Percentiles rank a stretch among this genome's conserved stretches.
These are phyloP conservation scores for Lachnellula occidentalis DNA, from an alignment of 2,329 filamentous ascomycete species.

Conservation along the genomic window DNA sequence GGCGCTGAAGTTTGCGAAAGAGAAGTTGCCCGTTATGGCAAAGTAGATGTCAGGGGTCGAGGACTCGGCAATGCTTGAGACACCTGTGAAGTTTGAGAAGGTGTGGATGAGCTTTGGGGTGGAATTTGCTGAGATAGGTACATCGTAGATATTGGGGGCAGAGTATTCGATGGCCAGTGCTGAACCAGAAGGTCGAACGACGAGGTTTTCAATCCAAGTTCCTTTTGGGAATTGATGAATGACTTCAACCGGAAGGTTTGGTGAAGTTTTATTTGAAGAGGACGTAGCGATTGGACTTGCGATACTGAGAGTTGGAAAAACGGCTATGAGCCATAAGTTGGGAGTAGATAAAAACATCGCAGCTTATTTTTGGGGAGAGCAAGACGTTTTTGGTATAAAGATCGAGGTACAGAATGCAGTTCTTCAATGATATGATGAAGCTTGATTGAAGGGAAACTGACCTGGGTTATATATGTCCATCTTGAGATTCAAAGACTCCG, in stretches of 20 bases:
- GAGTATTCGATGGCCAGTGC: slow-evolving; percentile 29
- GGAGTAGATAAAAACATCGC: too few relatives aligned
- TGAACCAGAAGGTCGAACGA: slow-evolving; percentile 30
- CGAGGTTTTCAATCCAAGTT: slow-evolving; percentile 33
- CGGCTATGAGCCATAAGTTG: too few relatives aligned
- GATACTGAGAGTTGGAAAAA: too few relatives aligned
- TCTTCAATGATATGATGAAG: too few relatives aligned
- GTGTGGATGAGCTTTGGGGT: slow-evolving; percentile 15
- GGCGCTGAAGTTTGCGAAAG: slow-evolving; percentile 1
- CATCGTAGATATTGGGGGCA: slow-evolving; percentile 11
- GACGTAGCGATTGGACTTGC: too few relatives aligned
- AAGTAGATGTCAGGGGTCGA: slow-evolving; percentile 3
- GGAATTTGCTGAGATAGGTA: slow-evolving; percentile 17
- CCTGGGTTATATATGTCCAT: too few relatives aligned
- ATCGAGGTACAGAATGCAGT: too few relatives aligned
- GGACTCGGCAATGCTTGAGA: slow-evolving; percentile 5
- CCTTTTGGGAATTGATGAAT: slow-evolving; percentile 3
- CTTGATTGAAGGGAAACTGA: too few relatives aligned
- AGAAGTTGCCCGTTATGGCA: slow-evolving; percentile 8
- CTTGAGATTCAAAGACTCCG: too few relatives aligned
- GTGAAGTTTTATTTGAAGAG: too few relatives aligned
- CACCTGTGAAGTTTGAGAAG: slow-evolving; percentile 1
- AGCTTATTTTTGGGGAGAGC: too few relatives aligned
- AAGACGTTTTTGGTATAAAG: too few relatives aligned
- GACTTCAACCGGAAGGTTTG: background rate